phyloP scores from a whole-genome alignment of 192 early-diverging fungal genomes.

The Haplosporangium gracile region DNA sequence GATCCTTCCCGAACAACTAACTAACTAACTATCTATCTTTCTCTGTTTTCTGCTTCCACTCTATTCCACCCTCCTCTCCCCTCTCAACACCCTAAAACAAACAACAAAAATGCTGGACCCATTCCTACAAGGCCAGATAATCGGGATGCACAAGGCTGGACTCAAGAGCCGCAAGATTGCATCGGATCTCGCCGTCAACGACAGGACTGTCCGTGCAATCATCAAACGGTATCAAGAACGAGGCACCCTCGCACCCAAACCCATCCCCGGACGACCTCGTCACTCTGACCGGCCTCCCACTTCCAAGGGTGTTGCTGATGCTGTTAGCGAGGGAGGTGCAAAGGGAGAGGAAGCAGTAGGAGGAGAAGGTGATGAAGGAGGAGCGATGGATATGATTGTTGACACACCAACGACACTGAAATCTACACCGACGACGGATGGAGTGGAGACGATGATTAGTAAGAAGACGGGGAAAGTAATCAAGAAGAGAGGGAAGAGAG shows the following conservation, averaged over 20 bases:
- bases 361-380: neutral
- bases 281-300: neutral
- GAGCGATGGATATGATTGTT: neutral
- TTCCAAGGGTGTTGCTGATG: neutral
- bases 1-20: neutral
- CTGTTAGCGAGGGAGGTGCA: neutral
- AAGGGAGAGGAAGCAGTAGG: neutral
- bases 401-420: too few relatives aligned
- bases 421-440: neutral
- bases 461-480: neutral
- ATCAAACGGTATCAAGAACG: neutral
- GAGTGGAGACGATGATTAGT: neutral
- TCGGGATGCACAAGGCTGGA: constrained; percentile 1
- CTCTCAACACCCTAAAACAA: neutral
- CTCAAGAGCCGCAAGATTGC: neutral
- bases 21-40: neutral
- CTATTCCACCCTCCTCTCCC: neutral
- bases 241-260: neutral
- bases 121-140: neutral
- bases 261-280: neutral
- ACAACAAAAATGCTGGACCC: neutral
- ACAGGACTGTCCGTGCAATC: neutral
- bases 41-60: too few relatives aligned
- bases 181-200: neutral
- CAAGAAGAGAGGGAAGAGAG: neutral